phyloP scores from a whole-genome alignment of 192 early-diverging fungal species.

The Coemansia sp. region DNA sequence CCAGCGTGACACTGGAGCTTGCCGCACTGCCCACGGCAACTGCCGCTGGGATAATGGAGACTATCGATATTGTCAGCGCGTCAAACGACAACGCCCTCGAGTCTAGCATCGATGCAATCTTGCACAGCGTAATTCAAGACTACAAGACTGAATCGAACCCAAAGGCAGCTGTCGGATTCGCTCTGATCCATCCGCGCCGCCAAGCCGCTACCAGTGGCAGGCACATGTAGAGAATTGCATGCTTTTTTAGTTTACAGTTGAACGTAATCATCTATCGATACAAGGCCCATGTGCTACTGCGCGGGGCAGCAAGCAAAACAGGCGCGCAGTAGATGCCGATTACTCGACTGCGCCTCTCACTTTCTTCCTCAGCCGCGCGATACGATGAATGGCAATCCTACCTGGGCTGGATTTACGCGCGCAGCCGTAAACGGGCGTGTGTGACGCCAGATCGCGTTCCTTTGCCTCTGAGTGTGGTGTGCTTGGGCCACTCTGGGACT shows the following conservation, averaged over 20 bases:
- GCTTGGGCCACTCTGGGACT: no score
- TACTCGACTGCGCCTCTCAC: slow-evolving; percentile 2
- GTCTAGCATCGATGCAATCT: slow-evolving; percentile 45
- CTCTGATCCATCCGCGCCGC: slow-evolving; percentile 44
- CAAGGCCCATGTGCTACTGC: not conserved
- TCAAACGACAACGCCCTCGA: slow-evolving; percentile 36
- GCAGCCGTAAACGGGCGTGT: not conserved
- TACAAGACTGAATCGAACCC: slow-evolving; percentile 43
- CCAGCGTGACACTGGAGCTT: not conserved
- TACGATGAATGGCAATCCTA: not conserved
- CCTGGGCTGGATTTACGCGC: not conserved
- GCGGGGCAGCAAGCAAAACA: slow-evolving; percentile 1
- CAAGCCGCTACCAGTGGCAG: not conserved
- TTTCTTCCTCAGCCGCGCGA: not conserved
- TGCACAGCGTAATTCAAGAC: slow-evolving; percentile 47
- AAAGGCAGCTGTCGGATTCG: slow-evolving; percentile 52
- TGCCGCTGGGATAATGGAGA: slow-evolving; percentile 14
- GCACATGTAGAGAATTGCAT: not conserved
- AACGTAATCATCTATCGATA: no score
- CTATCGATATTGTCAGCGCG: slow-evolving; percentile 34
- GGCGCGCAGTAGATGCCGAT: slow-evolving; percentile 5
- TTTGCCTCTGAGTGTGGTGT: no score
- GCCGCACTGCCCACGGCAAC: not conserved
- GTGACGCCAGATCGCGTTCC: not conserved
- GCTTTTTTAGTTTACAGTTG: not conserved